Percentiles rank a stretch among this genome's conserved stretches.
Evolutionary conservation across 768 basidiomycete genomes (phyloP).

Genomic region (Psilocybe tampanensis): DNA sequence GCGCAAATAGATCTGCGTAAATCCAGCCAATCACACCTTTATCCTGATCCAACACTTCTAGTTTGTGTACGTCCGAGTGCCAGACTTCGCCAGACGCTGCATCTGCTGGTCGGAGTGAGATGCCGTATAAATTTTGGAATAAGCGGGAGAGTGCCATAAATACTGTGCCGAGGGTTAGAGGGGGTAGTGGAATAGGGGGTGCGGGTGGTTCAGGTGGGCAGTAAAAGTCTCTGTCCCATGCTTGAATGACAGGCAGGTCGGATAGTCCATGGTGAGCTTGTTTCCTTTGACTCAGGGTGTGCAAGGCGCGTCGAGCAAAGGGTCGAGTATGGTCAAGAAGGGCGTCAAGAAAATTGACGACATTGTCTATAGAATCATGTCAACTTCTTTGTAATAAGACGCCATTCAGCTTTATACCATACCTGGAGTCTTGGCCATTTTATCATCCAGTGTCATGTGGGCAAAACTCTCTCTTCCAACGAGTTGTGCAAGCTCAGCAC

Average conservation of each 20-base stretch:
- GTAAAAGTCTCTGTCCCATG: slow-evolving; percentile 98
- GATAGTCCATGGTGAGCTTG: slow-evolving; percentile 66
- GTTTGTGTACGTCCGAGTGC: slow-evolving; percentile 85
- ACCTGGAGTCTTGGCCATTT: slow-evolving; percentile 98
- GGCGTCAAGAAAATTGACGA: slow-evolving; percentile 81
- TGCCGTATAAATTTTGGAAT: slow-evolving; percentile 86
- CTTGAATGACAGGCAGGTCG: slow-evolving; percentile 68
- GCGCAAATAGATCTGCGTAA: slow-evolving; percentile 88
- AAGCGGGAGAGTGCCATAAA: slow-evolving; percentile 91
- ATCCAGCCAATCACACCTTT: slow-evolving; percentile 91
- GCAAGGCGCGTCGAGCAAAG: slow-evolving; percentile 74
- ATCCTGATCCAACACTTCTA: slow-evolving; percentile 91
- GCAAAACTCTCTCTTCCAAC: slow-evolving; percentile 88
- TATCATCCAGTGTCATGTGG: slow-evolving; percentile 86
- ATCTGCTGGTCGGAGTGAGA: slow-evolving; percentile 74
- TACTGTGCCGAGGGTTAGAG: slow-evolving; percentile 86
- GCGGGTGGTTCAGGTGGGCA: slow-evolving; percentile 78
- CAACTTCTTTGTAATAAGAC: slow-evolving; percentile 3
- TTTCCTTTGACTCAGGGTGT: slow-evolving; percentile 68
- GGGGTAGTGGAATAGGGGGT: slow-evolving; percentile 71
- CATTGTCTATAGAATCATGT: slow-evolving; percentile 63
- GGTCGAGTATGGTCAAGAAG: slow-evolving; percentile 81
- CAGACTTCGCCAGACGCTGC: slow-evolving; percentile 82
- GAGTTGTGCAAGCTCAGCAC: slow-evolving; percentile 81
- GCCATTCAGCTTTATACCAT: not conserved